Percentiles rank a stretch among this genome's conserved stretches.
Evolutionary conservation across 2,329 filamentous ascomycete species (phyloP).

Genomic region (Diplodia sapinea): DNA sequence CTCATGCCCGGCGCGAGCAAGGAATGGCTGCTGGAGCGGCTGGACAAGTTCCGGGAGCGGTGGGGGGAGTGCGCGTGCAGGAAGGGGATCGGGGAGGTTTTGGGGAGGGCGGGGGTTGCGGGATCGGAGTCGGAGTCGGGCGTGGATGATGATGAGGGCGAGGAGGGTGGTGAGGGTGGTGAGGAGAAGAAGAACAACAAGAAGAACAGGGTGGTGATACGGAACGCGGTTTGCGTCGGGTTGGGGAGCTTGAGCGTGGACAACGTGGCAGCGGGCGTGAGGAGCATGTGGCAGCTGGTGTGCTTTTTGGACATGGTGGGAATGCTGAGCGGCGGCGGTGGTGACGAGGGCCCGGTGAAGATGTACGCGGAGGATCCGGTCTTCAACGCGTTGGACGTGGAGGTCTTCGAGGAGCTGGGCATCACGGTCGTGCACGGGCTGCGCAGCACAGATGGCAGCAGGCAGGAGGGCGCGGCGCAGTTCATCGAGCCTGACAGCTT

Average conservation of each 20-base stretch:
- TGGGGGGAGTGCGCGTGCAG: conserved; percentile 33
- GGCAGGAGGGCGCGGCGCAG: conserved; percentile 13
- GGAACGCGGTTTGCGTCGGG: conserved; percentile 44
- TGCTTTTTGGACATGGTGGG: conserved; percentile 41
- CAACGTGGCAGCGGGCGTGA: conserved; percentile 23
- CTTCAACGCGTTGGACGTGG: conserved; percentile 43
- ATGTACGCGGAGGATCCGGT: conserved; percentile 46
- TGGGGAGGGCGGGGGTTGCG: conserved; percentile 11
- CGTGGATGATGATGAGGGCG: not conserved
- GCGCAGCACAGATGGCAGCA: conserved; percentile 33
- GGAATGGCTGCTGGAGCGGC: conserved; percentile 13
- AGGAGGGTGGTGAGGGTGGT: not conserved
- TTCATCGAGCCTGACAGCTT: conserved; percentile 39
- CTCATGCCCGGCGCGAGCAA: conserved; percentile 22
- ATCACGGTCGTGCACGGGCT: conserved; percentile 34
- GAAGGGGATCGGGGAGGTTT: conserved; percentile 3
- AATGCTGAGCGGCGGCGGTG: conserved; percentile 29
- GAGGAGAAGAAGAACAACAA: not conserved
- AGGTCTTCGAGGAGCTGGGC: conserved; percentile 39
- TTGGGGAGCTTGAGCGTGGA: conserved; percentile 29
- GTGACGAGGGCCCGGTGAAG: not conserved
- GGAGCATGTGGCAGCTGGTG: conserved; percentile 46
- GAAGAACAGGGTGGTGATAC: conserved; percentile 21
- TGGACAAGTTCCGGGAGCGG: conserved; percentile 17
- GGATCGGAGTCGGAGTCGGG: not conserved